Conservation (phyloP, 805 yeast species). For the Schwanniomyces sp. region DNA sequence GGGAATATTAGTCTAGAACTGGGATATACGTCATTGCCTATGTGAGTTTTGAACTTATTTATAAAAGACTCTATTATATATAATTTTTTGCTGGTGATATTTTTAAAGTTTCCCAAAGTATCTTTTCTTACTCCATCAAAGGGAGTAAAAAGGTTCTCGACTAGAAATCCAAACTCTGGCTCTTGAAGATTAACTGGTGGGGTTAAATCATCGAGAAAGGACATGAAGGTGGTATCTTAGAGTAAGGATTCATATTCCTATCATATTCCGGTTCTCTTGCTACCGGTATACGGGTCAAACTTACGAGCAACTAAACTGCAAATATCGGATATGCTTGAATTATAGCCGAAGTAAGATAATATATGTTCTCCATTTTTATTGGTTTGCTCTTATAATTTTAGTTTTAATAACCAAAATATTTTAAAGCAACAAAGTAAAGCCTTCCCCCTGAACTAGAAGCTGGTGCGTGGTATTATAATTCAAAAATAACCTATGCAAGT, state of each 20-base stretch:
- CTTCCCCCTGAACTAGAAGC: too few species aligned
- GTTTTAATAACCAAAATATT: too few species aligned
- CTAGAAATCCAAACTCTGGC: slow-evolving; percentile 42
- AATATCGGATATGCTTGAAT: too few species aligned
- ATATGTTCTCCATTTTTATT: too few species aligned
- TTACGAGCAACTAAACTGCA: too few species aligned
- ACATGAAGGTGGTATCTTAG: slow-evolving; percentile 4
- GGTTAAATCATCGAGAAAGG: slow-evolving; percentile 15
- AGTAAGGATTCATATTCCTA: too few species aligned
- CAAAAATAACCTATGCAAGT: too few species aligned
- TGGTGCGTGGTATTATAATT: too few species aligned
- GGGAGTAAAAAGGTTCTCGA: slow-evolving; percentile 41
- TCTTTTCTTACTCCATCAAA: slow-evolving; percentile 31
- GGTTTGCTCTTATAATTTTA: too few species aligned
- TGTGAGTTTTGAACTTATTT: slow-evolving; percentile 31
- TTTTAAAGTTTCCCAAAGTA: slow-evolving; percentile 21
- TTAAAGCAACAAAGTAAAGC: too few species aligned
- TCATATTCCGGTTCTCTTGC: background rate
- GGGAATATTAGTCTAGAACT: slow-evolving; percentile 64
- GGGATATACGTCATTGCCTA: slow-evolving; percentile 58
- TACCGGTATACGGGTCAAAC: too few species aligned
- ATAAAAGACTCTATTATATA: slow-evolving; percentile 29
- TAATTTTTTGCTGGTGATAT: slow-evolving; percentile 23
- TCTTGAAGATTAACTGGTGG: slow-evolving; percentile 36
- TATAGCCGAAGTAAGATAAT: too few species aligned